Evolutionary conservation across 306 rosid species (phyloP).

Genomic region (Morella rubra): DNA sequence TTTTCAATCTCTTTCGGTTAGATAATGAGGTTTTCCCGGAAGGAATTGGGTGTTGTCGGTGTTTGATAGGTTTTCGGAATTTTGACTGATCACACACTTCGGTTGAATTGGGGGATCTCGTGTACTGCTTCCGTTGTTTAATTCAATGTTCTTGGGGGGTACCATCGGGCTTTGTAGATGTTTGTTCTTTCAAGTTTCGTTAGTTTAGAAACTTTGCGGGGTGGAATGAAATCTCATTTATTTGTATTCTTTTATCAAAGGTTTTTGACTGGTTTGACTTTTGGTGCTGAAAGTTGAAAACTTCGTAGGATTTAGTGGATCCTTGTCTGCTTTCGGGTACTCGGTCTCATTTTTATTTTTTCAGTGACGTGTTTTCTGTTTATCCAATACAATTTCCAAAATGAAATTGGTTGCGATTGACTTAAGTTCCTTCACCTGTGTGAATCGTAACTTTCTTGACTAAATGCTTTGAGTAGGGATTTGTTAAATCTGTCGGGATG

Average conservation of each 20-base stretch:
- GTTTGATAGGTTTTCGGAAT: not conserved
- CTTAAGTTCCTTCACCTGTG: not conserved
- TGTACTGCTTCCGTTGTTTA: too few relatives aligned
- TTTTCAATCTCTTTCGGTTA: not conserved
- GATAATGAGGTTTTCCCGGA: not conserved
- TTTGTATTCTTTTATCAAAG: not conserved
- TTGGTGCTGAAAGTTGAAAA: constrained; percentile 3
- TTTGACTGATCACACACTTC: not conserved
- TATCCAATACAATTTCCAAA: not conserved
- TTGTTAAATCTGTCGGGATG: not conserved
- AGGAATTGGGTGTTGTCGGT: not conserved
- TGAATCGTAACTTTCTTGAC: constrained; percentile 1
- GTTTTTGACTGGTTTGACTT: constrained; percentile 9
- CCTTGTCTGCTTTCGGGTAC: constrained; percentile 5
- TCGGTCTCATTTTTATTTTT: not conserved
- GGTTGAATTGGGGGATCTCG: too few relatives aligned
- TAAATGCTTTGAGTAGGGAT: not conserved
- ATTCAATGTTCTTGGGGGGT: too few relatives aligned
- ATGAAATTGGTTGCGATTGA: not conserved
- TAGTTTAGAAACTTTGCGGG: not conserved
- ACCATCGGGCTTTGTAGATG: too few relatives aligned
- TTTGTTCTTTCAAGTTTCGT: too few relatives aligned
- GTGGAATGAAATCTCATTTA: not conserved
- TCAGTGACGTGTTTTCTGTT: not conserved
- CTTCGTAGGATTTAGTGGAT: constrained; percentile 2